These are phyloP conservation scores for Ilyonectria destructans DNA, from an alignment of 2,329 filamentous ascomycete genomes.

Conservation along the genomic window DNA sequence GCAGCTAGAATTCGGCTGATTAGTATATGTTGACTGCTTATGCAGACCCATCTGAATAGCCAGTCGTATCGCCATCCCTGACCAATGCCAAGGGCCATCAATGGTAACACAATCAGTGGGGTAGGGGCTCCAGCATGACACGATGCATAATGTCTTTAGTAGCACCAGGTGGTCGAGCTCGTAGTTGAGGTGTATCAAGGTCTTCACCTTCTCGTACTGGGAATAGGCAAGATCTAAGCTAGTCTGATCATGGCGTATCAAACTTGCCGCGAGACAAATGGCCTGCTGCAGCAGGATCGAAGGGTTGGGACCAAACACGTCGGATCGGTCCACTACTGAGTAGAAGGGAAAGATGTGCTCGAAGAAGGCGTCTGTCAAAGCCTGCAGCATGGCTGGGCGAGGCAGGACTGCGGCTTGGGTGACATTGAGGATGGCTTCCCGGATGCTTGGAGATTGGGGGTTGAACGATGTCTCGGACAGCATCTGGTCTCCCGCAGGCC, in stretches of 20 bases:
- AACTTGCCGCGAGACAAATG: slow-evolving; percentile 19
- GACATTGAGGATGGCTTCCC: slow-evolving; percentile 6
- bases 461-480: not conserved
- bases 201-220: slow-evolving; percentile 26
- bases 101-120: slow-evolving; percentile 17
- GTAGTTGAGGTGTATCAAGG: slow-evolving; percentile 14
- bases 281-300: slow-evolving; percentile 22
- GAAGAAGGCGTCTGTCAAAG: slow-evolving; percentile 18
- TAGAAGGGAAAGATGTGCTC: slow-evolving; percentile 16
- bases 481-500: not conserved
- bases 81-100: slow-evolving; percentile 21
- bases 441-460: not conserved
- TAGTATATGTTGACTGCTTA: slow-evolving; percentile 8
- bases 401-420: slow-evolving; percentile 10
- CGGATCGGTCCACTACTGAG: slow-evolving; percentile 4
- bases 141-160: slow-evolving; percentile 18
- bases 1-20: slow-evolving; percentile 5
- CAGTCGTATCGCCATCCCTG: slow-evolving; percentile 22
- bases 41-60: slow-evolving; percentile 23
- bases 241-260: slow-evolving; percentile 11
- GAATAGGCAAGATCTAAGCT: slow-evolving; percentile 9
- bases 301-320: not conserved
- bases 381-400: slow-evolving; percentile 7
- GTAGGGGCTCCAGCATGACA: slow-evolving; percentile 15
- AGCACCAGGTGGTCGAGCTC: slow-evolving; percentile 9